phyloP scores from a whole-genome alignment of 2,329 filamentous ascomycete species.

The Monosporascus ibericus region DNA sequence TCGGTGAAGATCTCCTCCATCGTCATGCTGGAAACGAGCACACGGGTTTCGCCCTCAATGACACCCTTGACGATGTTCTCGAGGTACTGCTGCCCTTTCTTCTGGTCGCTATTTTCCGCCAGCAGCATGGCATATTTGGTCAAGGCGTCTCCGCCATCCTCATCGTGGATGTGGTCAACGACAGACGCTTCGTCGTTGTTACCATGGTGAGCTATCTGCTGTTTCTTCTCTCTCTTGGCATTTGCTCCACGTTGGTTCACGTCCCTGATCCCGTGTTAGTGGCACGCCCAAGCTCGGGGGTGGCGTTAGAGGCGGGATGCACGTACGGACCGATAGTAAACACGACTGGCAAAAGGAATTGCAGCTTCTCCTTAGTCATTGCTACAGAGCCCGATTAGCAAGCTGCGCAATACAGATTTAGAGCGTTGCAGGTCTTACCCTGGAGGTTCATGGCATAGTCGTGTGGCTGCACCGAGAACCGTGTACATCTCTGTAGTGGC shows the following conservation, averaged over 20 bases:
- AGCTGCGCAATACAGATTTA: background rate
- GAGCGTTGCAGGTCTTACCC: conserved; percentile 12
- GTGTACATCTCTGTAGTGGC: conserved; percentile 62
- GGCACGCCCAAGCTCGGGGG: too few species aligned
- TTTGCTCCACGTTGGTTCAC: conserved; percentile 54
- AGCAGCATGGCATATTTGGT: conserved; percentile 79
- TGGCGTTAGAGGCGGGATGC: background rate
- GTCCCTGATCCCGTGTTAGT: conserved; percentile 31
- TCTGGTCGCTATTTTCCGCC: conserved; percentile 49
- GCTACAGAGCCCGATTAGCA: conserved; percentile 35
- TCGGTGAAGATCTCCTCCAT: conserved; percentile 87
- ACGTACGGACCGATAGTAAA: conserved; percentile 71
- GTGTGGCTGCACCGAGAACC: conserved; percentile 62
- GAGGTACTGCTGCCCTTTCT: conserved; percentile 51
- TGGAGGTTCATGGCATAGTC: conserved; percentile 79
- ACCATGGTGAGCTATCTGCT: background rate
- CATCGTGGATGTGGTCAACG: conserved; percentile 21
- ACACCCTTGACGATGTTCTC: conserved; percentile 85
- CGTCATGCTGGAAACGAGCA: conserved; percentile 81
- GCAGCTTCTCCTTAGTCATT: conserved; percentile 85
- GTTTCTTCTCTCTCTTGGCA: conserved; percentile 15
- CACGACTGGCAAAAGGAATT: conserved; percentile 75
- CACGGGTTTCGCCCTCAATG: conserved; percentile 81
- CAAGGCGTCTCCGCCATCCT: conserved; percentile 56
- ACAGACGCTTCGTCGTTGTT: conserved; percentile 1